Conservation (phyloP, 768 basidiomycete species). For the Boletus rex-veris region DNA sequence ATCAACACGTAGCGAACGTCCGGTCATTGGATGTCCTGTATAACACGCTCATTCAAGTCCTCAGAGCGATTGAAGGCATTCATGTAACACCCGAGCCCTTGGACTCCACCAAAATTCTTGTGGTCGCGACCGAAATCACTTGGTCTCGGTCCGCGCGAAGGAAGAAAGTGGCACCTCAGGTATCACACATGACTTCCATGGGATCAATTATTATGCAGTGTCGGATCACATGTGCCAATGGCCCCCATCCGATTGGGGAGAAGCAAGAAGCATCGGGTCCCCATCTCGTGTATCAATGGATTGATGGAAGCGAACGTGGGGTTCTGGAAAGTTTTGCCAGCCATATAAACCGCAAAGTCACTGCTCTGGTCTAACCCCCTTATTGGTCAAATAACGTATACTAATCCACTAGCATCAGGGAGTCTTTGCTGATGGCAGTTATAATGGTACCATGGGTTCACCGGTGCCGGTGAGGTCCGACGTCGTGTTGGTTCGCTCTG, state of each 20-base stretch:
- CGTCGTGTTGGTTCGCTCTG: no score
- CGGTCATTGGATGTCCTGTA: slow-evolving; percentile 9
- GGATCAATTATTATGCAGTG: slow-evolving; percentile 16
- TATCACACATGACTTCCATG: background rate
- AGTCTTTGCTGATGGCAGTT: no score
- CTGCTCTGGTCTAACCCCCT: background rate
- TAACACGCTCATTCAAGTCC: slow-evolving; percentile 25
- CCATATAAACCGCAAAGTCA: slow-evolving; percentile 56
- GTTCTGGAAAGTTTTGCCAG: slow-evolving; percentile 67
- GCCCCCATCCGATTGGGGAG: slow-evolving; percentile 11
- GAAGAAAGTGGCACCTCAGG: slow-evolving; percentile 31
- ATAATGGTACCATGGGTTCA: no score
- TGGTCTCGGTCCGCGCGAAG: slow-evolving; percentile 71
- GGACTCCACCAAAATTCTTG: slow-evolving; percentile 10
- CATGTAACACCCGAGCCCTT: slow-evolving; percentile 1
- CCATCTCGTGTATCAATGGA: slow-evolving; percentile 53
- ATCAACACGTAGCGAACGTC: slow-evolving; percentile 33
- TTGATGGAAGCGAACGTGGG: slow-evolving; percentile 51
- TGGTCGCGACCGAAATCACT: slow-evolving; percentile 40
- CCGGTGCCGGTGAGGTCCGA: no score
- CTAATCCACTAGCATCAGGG: no score
- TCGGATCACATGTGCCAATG: slow-evolving; percentile 24
- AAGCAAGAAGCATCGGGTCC: slow-evolving; percentile 3
- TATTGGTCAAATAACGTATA: no score
- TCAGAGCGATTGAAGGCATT: slow-evolving; percentile 36